Conservation (phyloP, 2,329 filamentous ascomycete genomes). For the Nannizziopsis arthrosporioides region DNA sequence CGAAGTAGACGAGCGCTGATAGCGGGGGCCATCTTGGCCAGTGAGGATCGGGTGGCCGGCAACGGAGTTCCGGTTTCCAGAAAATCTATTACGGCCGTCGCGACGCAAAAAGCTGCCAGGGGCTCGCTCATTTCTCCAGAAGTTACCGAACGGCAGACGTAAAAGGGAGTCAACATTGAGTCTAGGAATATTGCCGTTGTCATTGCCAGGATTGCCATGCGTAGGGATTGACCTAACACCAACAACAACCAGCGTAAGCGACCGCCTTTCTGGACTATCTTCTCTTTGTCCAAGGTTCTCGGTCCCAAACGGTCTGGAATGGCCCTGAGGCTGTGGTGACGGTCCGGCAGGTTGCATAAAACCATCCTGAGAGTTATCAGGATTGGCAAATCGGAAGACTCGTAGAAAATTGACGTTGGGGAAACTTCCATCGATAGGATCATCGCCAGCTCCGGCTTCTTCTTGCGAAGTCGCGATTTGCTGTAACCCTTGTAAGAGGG, state of each 20-base stretch:
- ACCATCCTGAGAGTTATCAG: slow-evolving; percentile 26
- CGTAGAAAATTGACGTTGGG: slow-evolving; percentile 56
- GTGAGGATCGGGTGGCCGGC: slow-evolving; percentile 39
- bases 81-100: slow-evolving; percentile 45
- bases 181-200: slow-evolving; percentile 14
- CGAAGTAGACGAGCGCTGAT: slow-evolving; percentile 33
- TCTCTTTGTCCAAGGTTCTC: slow-evolving; percentile 28
- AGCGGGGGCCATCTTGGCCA: slow-evolving; percentile 44
- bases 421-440: slow-evolving; percentile 33
- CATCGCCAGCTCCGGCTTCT: slow-evolving; percentile 17
- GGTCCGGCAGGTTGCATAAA: slow-evolving; percentile 17
- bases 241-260: slow-evolving; percentile 58
- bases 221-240: slow-evolving; percentile 56
- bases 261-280: slow-evolving; percentile 42
- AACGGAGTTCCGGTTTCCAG: slow-evolving; percentile 44
- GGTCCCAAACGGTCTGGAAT: slow-evolving; percentile 26
- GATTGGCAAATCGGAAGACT: slow-evolving; percentile 55
- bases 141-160: slow-evolving; percentile 36
- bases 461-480: slow-evolving; percentile 47
- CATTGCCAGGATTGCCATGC: slow-evolving; percentile 34
- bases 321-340: slow-evolving; percentile 19
- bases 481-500: slow-evolving; percentile 51
- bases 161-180: slow-evolving; percentile 31
- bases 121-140: slow-evolving; percentile 32
- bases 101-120: slow-evolving; percentile 42